Base-by-base conservation (phyloP, 2,329 filamentous ascomycete species). In the Xylaria sp. region DNA sequence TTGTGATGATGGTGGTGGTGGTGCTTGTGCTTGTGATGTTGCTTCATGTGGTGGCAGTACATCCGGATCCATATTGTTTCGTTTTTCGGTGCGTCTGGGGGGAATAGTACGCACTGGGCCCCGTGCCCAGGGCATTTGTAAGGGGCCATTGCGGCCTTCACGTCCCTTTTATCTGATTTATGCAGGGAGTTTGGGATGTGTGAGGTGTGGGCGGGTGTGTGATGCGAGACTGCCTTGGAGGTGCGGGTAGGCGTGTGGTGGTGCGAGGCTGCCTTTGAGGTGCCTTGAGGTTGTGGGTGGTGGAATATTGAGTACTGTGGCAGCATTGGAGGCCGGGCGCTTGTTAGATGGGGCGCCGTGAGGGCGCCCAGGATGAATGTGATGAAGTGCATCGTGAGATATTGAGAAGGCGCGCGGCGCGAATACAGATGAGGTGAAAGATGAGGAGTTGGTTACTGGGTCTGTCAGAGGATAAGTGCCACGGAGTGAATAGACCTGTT, bases 351-450 rank as follows among this genome's bases (percentile, higher is more conserved):
- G 26, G 28, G 49, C 15, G 15, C 49, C 15, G 26, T 17, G 26
- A 33, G 15, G 28, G 26, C 28, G 6, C 26, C 15, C 4, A 53
- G 26, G 7, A n/a, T n/a, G 26, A 53, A 53, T 4, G 17, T 33
- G 23, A 17, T 31, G 49, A 53, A 33, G 15, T 23, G 49, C 49
- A 53, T 53, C 15, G 49, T n/a, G 49, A 53, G 26, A 53, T 33
- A 11, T 7, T 33, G 26, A 17, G 7, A 10, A 5, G 48, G 48
- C 17, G 48, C 4, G 48, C 23, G 48, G n/a, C n/a, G n/a, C n/a
- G n/a, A 20, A 5, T 49, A 28, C 5, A n/a, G 15, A 15, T 31
- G 1, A 31, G 48, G 48, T n/a, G 4, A 13, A 5, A n/a, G 26
- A n/a, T 6, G 13, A 11, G 2, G 46, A 31, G 23, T 28, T 26